These are phyloP conservation scores for Phaeosphaeriaceae sp. DNA, from an alignment of 2,329 filamentous ascomycete species.

Conservation along the genomic window DNA sequence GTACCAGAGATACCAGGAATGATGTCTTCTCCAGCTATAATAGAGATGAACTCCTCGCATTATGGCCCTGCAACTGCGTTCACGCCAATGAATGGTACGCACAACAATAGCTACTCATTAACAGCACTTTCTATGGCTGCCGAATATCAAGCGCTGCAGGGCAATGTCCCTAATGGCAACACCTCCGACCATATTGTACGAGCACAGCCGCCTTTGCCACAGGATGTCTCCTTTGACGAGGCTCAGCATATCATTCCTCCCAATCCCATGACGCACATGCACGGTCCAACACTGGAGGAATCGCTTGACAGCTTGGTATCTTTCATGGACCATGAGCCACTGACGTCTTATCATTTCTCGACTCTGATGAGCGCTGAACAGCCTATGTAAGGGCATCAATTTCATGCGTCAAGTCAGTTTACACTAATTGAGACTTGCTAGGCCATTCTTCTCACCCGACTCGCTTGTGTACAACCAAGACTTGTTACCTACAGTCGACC, in stretches of 20 bases:
- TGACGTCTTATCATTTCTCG: slow-evolving; percentile 49
- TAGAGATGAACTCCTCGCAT: slow-evolving; percentile 25
- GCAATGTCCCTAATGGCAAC: slow-evolving; percentile 24
- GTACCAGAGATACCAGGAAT: slow-evolving; percentile 38
- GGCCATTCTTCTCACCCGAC: slow-evolving; percentile 51
- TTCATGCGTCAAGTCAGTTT: too few species aligned
- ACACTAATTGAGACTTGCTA: background rate
- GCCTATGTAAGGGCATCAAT: slow-evolving; percentile 31
- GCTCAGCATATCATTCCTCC: slow-evolving; percentile 11
- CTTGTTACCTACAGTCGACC: slow-evolving; percentile 18
- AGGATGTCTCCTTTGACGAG: slow-evolving; percentile 20
- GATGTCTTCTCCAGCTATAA: slow-evolving; percentile 29
- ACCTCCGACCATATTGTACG: slow-evolving; percentile 17
- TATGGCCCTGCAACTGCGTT: slow-evolving; percentile 22
- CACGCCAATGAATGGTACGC: slow-evolving; percentile 19
- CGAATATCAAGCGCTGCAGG: slow-evolving; percentile 50
- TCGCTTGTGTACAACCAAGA: slow-evolving; percentile 43
- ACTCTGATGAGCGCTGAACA: slow-evolving; percentile 51
- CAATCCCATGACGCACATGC: slow-evolving; percentile 6
- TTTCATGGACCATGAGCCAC: slow-evolving; percentile 48
- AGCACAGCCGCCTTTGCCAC: slow-evolving; percentile 19
- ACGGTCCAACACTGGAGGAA: slow-evolving; percentile 32
- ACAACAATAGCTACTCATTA: slow-evolving; percentile 44
- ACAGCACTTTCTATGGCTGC: slow-evolving; percentile 52
- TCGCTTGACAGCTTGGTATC: slow-evolving; percentile 48